These are phyloP conservation scores for Amanita pseudoporphyria DNA, from an alignment of 768 basidiomycete genomes.

Conservation along the genomic window DNA sequence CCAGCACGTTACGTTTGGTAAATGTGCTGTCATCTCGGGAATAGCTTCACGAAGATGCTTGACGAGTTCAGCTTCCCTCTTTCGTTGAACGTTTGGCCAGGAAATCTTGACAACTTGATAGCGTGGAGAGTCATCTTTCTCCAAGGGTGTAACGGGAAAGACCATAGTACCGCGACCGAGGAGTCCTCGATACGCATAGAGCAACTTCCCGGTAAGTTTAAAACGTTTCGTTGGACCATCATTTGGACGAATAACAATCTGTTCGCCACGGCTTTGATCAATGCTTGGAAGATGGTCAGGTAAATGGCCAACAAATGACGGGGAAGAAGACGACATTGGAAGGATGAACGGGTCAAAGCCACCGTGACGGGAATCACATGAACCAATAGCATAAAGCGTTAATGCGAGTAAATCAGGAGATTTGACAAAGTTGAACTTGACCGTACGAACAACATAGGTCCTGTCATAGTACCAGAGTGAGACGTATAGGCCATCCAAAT, in stretches of 20 bases:
- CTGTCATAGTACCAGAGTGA: constrained; percentile 21
- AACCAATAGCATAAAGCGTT: constrained; percentile 12
- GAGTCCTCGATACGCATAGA: constrained; percentile 5
- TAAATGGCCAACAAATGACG: not conserved
- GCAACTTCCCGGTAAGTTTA: too few species aligned
- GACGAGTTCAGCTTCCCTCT: constrained; percentile 8
- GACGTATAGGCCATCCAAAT: constrained; percentile 12
- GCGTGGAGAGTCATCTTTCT: not conserved
- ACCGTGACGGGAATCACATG: constrained; percentile 3
- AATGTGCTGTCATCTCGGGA: constrained; percentile 9
- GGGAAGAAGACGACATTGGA: constrained; percentile 4
- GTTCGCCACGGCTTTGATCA: not conserved
- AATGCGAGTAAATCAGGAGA: constrained; percentile 14
- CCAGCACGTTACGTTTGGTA: constrained; percentile 9
- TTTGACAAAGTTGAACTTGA: constrained; percentile 14
- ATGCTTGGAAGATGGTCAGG: not conserved
- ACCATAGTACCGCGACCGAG: constrained; percentile 14
- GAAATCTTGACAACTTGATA: constrained; percentile 10
- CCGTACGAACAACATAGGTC: constrained; percentile 12
- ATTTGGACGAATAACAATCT: not conserved
- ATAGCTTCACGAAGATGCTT: constrained; percentile 3
- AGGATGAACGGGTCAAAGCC: constrained; percentile 13
- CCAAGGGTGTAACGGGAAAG: constrained; percentile 3
- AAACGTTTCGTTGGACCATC: too few species aligned
- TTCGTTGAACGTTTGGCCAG: constrained; percentile 9